These are phyloP conservation scores for Cytospora leucostoma DNA, from an alignment of 2,329 filamentous ascomycete species.

Conservation along the genomic window DNA sequence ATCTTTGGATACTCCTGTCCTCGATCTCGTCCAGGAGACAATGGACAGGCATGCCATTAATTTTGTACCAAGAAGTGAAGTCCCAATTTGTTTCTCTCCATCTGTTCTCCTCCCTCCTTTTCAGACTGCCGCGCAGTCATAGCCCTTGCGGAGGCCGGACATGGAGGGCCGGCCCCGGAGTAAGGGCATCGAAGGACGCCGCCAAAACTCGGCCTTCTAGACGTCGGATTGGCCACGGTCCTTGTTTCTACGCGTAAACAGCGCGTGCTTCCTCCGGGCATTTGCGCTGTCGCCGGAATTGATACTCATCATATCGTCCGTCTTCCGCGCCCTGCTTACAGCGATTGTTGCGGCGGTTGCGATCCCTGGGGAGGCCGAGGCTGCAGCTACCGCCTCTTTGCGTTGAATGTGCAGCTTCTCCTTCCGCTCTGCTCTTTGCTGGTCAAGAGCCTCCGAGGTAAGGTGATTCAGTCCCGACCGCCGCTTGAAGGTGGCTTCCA, in stretches of 20 bases:
- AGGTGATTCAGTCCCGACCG: conserved; percentile 80
- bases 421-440: conserved; percentile 69
- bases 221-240: conserved; percentile 18
- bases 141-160: background rate
- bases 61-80: background rate
- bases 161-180: background rate
- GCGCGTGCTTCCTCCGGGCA: conserved; percentile 44
- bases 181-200: conserved; percentile 15
- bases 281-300: conserved; percentile 34
- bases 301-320: conserved; percentile 37
- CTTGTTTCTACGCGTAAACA: conserved; percentile 42
- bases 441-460: conserved; percentile 79
- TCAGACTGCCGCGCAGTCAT: background rate
- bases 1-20: background rate
- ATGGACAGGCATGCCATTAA: background rate
- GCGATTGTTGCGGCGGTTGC: conserved; percentile 21
- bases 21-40: background rate
- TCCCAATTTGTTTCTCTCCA: background rate
- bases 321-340: conserved; percentile 31
- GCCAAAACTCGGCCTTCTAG: conserved; percentile 24
- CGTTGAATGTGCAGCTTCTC: conserved; percentile 50
- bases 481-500: conserved; percentile 81
- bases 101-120: conserved; percentile 16
- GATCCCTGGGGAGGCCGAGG: conserved; percentile 25
- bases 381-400: conserved; percentile 36